A percentile compares a stretch with the other conserved stretches of the same genome.
These are phyloP conservation scores for Colletotrichum godetiae DNA, from an alignment of 2,329 filamentous ascomycete species.

Conservation along the genomic window DNA sequence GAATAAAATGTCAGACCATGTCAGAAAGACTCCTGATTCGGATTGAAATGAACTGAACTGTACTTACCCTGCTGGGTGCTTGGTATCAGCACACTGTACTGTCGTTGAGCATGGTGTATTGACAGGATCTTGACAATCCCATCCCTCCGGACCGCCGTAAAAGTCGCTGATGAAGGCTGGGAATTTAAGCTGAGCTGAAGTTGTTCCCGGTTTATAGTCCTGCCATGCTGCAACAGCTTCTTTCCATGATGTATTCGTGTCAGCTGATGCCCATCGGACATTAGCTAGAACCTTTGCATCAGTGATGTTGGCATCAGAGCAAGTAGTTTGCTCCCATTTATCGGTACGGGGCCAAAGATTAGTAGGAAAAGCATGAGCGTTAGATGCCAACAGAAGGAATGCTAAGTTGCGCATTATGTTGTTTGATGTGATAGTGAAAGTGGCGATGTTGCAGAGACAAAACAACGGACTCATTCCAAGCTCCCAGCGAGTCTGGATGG, in stretches of 20 bases:
- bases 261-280: conserved; percentile 2
- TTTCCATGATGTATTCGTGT: conserved; percentile 6
- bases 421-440: not conserved
- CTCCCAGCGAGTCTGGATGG: not conserved
- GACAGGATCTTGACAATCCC: conserved; percentile 14
- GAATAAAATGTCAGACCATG: not conserved
- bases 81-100: not conserved
- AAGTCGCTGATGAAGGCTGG: conserved; percentile 20
- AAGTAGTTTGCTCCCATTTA: not conserved
- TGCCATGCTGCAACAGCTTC: conserved; percentile 10
- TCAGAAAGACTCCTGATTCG: no score
- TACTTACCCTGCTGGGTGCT: conserved; percentile 14
- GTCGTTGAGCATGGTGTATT: conserved; percentile 22
- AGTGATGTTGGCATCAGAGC: conserved; percentile 18
- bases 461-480: not conserved
- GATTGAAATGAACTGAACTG: no score
- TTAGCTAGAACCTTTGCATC: conserved; percentile 13
- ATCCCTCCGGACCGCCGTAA: conserved; percentile 22
- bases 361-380: not conserved
- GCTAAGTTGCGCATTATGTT: not conserved
- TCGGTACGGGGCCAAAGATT: not conserved
- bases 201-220: not conserved
- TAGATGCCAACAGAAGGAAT: not conserved
- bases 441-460: not conserved
- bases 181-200: not conserved